Conservation (phyloP, 164 flowering plant genomes). For the Liriodendron chinense region DNA sequence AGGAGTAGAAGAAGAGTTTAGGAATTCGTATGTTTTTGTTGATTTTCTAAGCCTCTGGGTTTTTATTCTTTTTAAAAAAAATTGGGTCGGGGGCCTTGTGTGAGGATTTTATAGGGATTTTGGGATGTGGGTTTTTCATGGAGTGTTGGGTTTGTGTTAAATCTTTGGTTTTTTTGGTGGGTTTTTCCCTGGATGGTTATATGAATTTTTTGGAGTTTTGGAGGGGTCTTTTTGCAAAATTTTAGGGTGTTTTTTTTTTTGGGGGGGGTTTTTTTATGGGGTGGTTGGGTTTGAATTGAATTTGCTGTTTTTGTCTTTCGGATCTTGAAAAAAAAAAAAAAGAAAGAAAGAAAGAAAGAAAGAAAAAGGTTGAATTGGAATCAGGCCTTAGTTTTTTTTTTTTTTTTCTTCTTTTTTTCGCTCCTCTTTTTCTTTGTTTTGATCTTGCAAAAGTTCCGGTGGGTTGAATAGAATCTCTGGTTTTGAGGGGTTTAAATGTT, state of each 20-base stretch:
- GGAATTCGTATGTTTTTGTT: background rate
- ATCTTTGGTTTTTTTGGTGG: background rate
- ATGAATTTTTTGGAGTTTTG: slow-evolving; percentile 6
- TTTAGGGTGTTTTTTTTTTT: background rate
- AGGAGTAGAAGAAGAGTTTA: background rate
- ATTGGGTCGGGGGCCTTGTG: background rate
- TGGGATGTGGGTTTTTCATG: background rate
- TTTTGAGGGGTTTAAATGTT: slow-evolving; percentile 26
- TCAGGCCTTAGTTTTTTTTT: background rate
- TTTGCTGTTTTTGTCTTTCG: slow-evolving; percentile 20
- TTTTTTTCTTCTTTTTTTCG: background rate
- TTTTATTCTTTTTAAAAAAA: background rate
- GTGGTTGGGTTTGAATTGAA: slow-evolving; percentile 18
- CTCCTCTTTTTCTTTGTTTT: slow-evolving; percentile 1
- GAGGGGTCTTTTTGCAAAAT: background rate
- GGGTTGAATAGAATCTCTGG: background rate
- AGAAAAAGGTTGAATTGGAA: background rate
- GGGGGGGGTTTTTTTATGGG: slow-evolving; percentile 12
- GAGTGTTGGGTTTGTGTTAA: slow-evolving; percentile 2
- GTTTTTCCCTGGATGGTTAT: background rate
- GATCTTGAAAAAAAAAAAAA: slow-evolving; percentile 14
- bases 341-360: slow-evolving; percentile 7
- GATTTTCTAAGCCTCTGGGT: background rate
- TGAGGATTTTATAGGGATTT: background rate
- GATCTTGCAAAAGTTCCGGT: background rate